phyloP scores from a whole-genome alignment of 768 basidiomycete genomes.

The Hygrocybe punicea region DNA sequence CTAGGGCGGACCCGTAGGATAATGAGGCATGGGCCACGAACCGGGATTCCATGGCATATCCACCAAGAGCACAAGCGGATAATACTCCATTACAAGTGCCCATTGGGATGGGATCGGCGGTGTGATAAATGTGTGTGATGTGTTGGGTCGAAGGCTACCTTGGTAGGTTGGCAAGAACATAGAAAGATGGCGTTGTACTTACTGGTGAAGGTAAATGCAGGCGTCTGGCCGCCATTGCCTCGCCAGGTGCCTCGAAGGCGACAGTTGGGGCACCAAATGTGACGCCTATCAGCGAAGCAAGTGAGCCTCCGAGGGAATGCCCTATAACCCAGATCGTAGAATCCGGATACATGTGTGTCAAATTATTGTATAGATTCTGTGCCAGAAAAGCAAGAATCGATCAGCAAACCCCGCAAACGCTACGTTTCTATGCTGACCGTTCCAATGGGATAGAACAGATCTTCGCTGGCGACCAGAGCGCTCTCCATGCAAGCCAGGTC shows the following conservation, averaged over 20 bases:
- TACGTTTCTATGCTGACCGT: constrained; percentile 53
- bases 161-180: not conserved
- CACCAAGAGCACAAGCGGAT: constrained; percentile 78
- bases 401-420: not conserved
- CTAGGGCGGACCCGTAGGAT: not conserved
- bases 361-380: constrained; percentile 91
- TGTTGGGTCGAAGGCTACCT: constrained; percentile 67
- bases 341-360: constrained; percentile 88
- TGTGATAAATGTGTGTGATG: constrained; percentile 90
- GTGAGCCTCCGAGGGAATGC: constrained; percentile 66
- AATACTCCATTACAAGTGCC: constrained; percentile 79
- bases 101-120: constrained; percentile 92
- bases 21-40: constrained; percentile 18
- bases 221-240: constrained; percentile 70
- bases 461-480: constrained; percentile 65
- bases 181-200: constrained; percentile 17
- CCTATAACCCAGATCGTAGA: constrained; percentile 87
- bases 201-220: constrained; percentile 87
- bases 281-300: constrained; percentile 78
- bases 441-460: constrained; percentile 86
- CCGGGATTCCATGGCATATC: constrained; percentile 86
- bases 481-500: constrained; percentile 73
- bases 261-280: constrained; percentile 90
- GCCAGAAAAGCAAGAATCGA: constrained; percentile 5
- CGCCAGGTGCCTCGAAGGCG: constrained; percentile 87